Evolutionary conservation across 441 rosid species (phyloP), one percentile per base, ranked within the genome.

Genomic region (Mallotus repandus): DNA sequence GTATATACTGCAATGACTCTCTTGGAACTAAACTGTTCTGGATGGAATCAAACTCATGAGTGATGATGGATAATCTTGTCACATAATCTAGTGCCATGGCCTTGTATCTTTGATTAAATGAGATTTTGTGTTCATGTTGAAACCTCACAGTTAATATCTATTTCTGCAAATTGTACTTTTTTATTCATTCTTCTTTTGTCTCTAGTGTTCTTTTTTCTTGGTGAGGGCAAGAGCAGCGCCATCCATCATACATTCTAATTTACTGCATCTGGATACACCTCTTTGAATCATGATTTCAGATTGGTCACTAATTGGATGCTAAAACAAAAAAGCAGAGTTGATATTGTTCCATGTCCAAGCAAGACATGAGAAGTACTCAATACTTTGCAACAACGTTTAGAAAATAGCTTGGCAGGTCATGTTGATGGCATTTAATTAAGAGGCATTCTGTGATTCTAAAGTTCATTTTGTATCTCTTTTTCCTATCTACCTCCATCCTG

Each of bases 181-280:
- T 29, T 2, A 25, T 22, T 66, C 45, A 6, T 46, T 9, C 53
- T 11, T 16, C 16, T 59, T 12, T 5, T 12, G 11, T 22, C 18
- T 59, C 1, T 3, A 11, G 14, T 12, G 3, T 29, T 29, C 3
- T 29, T 59, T 12, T 22, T 59, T 19, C 1, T 59, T 59, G 63
- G 63, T 4, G 63, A 38, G 8, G 32, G 32, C 2, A 29, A 14
- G 41, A 43, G 25, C 5, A 19, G 35, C 19, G 35, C 19, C 29
- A 65, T 5, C n/a, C 57, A 25, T 70, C 8, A 5, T 16, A 25
- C 61, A 57, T 21, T 29, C 50, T 60, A 38, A 38, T 8, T 7
- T 69, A 60, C 53, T 41, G 98, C 99, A 93, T 93, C 97, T 76
- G 10, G 98, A 89, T 93, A 90, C 98, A 78, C 82, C 96, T 89